Conservation (phyloP, 371 early-diverging fungal species). For the Globomyces sp. region DNA sequence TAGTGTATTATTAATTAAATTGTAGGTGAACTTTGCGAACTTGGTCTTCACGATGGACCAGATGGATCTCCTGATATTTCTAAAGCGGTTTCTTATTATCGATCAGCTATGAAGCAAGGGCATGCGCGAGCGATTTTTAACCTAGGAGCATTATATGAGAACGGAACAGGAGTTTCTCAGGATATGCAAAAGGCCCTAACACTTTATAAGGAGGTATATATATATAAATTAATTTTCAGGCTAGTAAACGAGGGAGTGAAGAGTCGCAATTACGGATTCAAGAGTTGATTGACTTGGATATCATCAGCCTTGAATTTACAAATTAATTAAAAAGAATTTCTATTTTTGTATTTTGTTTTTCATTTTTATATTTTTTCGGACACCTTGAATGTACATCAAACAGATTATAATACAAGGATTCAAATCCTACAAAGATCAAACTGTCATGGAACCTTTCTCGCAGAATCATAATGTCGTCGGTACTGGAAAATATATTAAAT, state of each 20-base stretch:
- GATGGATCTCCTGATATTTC: conserved; percentile 27
- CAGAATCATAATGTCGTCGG: conserved; percentile 88
- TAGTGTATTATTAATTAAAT: no score
- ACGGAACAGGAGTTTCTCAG: conserved; percentile 40
- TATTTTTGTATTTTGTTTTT: no score
- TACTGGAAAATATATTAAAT: not conserved
- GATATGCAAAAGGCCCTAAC: conserved; percentile 39
- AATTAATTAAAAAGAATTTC: no score
- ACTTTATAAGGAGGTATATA: conserved; percentile 37
- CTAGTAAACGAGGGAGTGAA: not conserved
- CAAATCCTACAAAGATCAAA: conserved; percentile 97
- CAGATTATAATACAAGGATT: conserved; percentile 96
- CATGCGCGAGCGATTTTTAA: conserved; percentile 37
- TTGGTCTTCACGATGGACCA: conserved; percentile 32
- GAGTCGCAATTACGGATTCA: not conserved
- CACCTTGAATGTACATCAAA: not conserved
- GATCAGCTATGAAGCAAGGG: conserved; percentile 38
- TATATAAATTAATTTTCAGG: no score
- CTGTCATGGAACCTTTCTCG: conserved; percentile 87
- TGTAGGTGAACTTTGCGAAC: conserved; percentile 41
- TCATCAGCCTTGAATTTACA: not conserved
- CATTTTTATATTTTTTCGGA: no score
- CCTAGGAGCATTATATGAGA: conserved; percentile 39
- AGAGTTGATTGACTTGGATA: not conserved
- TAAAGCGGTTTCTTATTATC: conserved; percentile 35